Conservation (phyloP, 2,329 filamentous ascomycete genomes). For the Calonectria hongkongensis region DNA sequence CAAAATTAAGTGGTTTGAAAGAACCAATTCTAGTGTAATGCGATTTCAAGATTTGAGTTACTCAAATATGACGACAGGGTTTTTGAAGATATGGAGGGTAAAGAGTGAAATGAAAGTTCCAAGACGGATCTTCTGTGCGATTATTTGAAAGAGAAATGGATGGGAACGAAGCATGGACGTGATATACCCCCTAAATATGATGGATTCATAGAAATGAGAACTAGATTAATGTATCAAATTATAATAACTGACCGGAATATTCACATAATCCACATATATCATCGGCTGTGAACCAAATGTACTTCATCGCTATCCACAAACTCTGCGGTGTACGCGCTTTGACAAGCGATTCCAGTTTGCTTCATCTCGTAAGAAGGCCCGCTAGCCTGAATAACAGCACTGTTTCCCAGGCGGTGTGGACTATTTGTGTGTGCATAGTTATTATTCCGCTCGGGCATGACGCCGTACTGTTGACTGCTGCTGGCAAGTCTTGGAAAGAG, state of each 20-base stretch:
- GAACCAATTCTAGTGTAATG: no score
- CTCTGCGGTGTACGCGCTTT: background rate
- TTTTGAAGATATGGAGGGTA: no score
- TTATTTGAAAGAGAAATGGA: background rate
- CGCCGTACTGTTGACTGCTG: background rate
- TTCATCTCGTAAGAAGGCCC: background rate
- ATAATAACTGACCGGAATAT: background rate
- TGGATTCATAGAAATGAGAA: background rate
- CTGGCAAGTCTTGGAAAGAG: conserved; percentile 59
- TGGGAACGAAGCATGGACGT: background rate
- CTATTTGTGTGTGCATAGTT: no score
- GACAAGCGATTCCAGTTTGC: background rate
- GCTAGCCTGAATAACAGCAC: background rate
- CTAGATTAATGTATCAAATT: background rate
- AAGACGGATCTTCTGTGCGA: background rate
- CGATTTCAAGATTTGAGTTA: no score
- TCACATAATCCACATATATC: background rate
- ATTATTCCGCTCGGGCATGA: background rate
- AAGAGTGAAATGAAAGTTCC: no score
- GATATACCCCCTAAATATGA: background rate
- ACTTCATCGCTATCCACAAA: conserved; percentile 9
- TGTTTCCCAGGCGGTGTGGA: background rate
- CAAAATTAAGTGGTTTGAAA: no score
- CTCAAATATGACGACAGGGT: no score
- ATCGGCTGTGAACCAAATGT: background rate